Evolutionary conservation across 2,329 filamentous ascomycete genomes (phyloP).

Genomic region (Macroventuria anomochaeta): DNA sequence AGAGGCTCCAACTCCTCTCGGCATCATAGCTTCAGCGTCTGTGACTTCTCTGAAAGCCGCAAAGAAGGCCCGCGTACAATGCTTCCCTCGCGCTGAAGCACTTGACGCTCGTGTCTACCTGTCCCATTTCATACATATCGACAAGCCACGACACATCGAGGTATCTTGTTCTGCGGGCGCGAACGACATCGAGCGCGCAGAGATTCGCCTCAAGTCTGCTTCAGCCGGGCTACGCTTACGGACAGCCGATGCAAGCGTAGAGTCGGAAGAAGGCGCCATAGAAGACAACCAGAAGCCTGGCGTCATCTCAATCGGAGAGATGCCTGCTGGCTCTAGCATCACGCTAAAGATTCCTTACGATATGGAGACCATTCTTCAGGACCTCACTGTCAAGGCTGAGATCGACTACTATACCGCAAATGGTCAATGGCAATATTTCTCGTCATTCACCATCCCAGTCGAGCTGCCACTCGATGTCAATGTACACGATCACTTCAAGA

Average conservation of each 20-base stretch:
- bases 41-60: constrained; percentile 42
- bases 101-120: constrained; percentile 72
- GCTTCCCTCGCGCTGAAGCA: constrained; percentile 73
- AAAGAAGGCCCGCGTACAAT: constrained; percentile 65
- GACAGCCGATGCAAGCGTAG: constrained; percentile 57
- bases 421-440: constrained; percentile 69
- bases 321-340: constrained; percentile 57
- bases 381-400: constrained; percentile 77
- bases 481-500: constrained; percentile 94
- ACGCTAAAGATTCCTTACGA: constrained; percentile 80
- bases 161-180: constrained; percentile 75
- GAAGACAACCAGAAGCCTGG: constrained; percentile 54
- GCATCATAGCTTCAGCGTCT: constrained; percentile 54
- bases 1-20: constrained; percentile 54
- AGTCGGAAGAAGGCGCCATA: constrained; percentile 52
- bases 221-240: constrained; percentile 66
- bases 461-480: constrained; percentile 89
- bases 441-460: constrained; percentile 69
- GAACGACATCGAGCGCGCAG: constrained; percentile 65
- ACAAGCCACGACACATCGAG: constrained; percentile 78
- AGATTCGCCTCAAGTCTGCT: constrained; percentile 63
- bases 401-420: constrained; percentile 72
- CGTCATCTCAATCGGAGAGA: constrained; percentile 52
- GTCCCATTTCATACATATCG: constrained; percentile 76
- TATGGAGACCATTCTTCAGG: constrained; percentile 75